Percentiles rank a stretch among this genome's conserved stretches.
Conservation (phyloP, 768 basidiomycete genomes). For the Lentinula aciculospora region DNA sequence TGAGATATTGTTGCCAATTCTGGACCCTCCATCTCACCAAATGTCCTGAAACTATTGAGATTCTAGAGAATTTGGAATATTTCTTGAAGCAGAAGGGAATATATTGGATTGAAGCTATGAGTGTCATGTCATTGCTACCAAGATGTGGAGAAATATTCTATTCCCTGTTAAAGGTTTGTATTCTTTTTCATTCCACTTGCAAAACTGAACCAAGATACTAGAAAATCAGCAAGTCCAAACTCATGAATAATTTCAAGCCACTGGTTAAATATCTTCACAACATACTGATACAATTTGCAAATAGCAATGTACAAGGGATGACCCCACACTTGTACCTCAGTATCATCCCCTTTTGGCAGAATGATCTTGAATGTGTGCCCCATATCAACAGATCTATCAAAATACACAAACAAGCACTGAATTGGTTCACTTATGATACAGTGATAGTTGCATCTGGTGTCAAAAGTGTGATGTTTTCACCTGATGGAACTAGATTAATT, state of each 20-base stretch:
- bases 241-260: not conserved
- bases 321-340: slow-evolving; percentile 7
- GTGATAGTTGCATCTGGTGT: not conserved
- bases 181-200: not conserved
- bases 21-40: not conserved
- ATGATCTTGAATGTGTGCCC: not conserved
- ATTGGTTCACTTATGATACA: not conserved
- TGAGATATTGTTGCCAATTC: slow-evolving; percentile 3
- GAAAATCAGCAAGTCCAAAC: not conserved
- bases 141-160: not conserved
- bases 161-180: not conserved
- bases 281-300: not conserved
- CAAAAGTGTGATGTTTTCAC: not conserved
- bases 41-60: not conserved
- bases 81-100: slow-evolving; percentile 1
- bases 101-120: slow-evolving; percentile 9
- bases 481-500: not conserved
- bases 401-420: not conserved
- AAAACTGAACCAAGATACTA: not conserved
- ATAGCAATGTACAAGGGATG: not conserved
- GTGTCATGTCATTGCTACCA: not conserved
- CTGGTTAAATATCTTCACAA: not conserved
- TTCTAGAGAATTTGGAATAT: not conserved
- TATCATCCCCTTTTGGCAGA: not conserved
- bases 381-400: not conserved